Percentiles rank a stretch among this genome's conserved stretches.
Conservation (phyloP, 441 rosid genomes). For the Daphne laureola region DNA sequence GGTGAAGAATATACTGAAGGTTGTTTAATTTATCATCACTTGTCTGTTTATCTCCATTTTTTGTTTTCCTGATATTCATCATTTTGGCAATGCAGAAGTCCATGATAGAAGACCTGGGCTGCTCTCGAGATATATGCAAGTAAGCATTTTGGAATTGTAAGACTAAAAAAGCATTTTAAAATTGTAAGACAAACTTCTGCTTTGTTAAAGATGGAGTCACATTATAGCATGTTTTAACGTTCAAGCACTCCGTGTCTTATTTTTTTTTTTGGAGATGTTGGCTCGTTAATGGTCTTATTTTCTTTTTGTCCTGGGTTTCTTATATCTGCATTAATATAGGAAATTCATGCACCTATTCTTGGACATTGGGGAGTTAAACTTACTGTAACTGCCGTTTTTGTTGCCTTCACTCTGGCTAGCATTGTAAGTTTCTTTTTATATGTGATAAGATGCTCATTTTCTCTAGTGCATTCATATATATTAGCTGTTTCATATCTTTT, state of each 20-base stretch:
- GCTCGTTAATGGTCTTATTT: not conserved
- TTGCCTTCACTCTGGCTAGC: constrained; percentile 44
- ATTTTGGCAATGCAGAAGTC: constrained; percentile 22
- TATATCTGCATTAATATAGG: constrained; percentile 20
- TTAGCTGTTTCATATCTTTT: constrained; percentile 8
- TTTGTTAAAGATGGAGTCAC: not conserved
- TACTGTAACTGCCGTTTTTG: constrained; percentile 39
- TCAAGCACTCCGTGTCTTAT: not conserved
- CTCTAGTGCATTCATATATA: not conserved
- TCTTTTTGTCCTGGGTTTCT: not conserved
- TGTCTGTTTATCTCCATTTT: constrained; percentile 5
- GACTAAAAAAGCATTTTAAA: constrained; percentile 4
- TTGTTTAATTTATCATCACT: constrained; percentile 10
- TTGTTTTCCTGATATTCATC: constrained; percentile 12
- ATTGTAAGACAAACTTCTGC: not conserved
- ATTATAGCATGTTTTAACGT: not conserved
- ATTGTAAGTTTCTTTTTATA: constrained; percentile 33
- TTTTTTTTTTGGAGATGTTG: not conserved
- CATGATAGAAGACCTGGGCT: constrained; percentile 37
- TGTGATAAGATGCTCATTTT: constrained; percentile 7
- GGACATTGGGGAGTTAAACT: constrained; percentile 50
- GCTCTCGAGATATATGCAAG: constrained; percentile 58
- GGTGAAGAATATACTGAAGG: constrained; percentile 36
- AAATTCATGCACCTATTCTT: constrained; percentile 55
- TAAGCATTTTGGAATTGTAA: constrained; percentile 9